phyloP scores from a whole-genome alignment of 2,329 filamentous ascomycete species.

The Botrytis deweyae region DNA sequence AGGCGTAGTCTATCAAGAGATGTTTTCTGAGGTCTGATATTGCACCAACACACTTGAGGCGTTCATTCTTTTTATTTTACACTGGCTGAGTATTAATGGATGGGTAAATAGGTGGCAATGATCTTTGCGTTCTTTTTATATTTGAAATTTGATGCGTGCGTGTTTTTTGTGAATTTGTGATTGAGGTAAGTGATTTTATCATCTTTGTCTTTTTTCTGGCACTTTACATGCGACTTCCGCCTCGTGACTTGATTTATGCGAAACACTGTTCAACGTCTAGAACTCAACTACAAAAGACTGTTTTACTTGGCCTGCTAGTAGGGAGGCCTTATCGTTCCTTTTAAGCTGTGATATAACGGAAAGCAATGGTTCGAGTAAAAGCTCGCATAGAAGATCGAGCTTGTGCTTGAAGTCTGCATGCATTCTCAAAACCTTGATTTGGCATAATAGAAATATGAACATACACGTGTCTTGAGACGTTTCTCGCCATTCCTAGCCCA shows the following conservation, averaged over 20 bases:
- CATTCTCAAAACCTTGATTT: not conserved
- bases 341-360: not conserved
- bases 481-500: not conserved
- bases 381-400: not conserved
- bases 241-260: not conserved
- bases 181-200: not conserved
- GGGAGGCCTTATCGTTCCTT: not conserved
- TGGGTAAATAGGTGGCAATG: conserved; percentile 14
- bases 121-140: not conserved
- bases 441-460: not conserved
- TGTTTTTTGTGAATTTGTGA: not conserved
- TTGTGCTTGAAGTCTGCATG: not conserved
- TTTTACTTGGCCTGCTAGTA: not conserved
- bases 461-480: not conserved
- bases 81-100: conserved; percentile 18
- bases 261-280: not conserved
- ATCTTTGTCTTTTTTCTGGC: not conserved
- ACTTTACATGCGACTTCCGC: not conserved
- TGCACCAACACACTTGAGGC: conserved; percentile 18
- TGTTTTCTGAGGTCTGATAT: conserved; percentile 23
- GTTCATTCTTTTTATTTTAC: conserved; percentile 18
- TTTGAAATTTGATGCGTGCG: not conserved
- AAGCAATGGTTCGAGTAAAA: not conserved
- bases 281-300: not conserved
- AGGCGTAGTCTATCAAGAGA: conserved; percentile 40